These are phyloP conservation scores for Paraglomus occultum DNA, from an alignment of 192 early-diverging fungal genomes.

Conservation along the genomic window DNA sequence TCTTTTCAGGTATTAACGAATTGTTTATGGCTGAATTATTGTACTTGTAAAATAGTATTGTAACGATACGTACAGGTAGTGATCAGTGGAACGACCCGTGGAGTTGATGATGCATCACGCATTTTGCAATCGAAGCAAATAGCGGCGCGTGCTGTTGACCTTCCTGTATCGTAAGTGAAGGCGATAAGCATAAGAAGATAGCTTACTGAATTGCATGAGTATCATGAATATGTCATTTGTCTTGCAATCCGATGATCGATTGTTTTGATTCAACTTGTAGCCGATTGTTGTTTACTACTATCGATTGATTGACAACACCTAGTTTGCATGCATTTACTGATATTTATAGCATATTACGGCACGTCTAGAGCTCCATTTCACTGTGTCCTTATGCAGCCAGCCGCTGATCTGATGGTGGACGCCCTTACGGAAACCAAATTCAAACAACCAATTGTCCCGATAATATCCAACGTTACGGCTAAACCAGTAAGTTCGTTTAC, in stretches of 20 bases:
- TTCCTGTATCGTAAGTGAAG: conserved; percentile 79
- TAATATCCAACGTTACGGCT: conserved; percentile 92
- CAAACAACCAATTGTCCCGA: conserved; percentile 70
- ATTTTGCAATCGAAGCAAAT: conserved; percentile 77
- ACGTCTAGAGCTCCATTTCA: conserved; percentile 85
- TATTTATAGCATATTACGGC: not conserved
- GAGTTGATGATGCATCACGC: conserved; percentile 81
- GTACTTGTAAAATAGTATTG: not conserved
- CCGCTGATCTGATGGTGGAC: conserved; percentile 68
- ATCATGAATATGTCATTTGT: too few relatives aligned
- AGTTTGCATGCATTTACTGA: not conserved
- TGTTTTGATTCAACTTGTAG: not conserved
- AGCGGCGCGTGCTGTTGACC: conserved; percentile 81
- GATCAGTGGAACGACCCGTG: conserved; percentile 82
- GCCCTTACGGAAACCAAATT: conserved; percentile 73
- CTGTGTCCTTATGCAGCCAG: conserved; percentile 88
- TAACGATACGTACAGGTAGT: conserved; percentile 52
- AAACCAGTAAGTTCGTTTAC: conserved; percentile 61
- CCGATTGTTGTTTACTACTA: not conserved
- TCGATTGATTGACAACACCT: not conserved
- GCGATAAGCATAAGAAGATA: not conserved
- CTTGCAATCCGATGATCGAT: too few relatives aligned
- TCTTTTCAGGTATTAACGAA: conserved; percentile 4
- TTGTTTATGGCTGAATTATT: conserved; percentile 1
- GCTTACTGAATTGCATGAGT: too few relatives aligned